Percentiles rank a stretch among this genome's conserved stretches.
Evolutionary conservation across 352 stramenopile genomes (phyloP).

Genomic region (Phytopythium vexans): DNA sequence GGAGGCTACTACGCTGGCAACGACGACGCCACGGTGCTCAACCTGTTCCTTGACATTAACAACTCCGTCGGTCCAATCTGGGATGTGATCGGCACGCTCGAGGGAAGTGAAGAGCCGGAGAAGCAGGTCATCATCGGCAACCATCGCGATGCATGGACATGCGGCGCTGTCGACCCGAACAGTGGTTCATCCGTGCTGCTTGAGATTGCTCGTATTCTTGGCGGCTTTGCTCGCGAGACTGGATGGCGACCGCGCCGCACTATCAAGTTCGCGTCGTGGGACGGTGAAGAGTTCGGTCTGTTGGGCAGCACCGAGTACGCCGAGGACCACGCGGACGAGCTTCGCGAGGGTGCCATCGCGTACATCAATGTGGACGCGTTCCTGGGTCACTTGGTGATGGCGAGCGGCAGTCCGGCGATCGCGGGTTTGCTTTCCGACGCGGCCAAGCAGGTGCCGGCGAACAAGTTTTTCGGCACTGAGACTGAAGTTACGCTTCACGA

Average conservation of each 20-base stretch:
- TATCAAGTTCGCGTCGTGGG: constrained; percentile 70
- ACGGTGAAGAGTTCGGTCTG: constrained; percentile 65
- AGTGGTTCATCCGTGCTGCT: constrained; percentile 54
- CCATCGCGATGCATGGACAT: constrained; percentile 80
- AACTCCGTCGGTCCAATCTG: constrained; percentile 61
- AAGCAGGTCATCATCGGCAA: constrained; percentile 60
- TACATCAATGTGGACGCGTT: constrained; percentile 75
- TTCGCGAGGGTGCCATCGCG: constrained; percentile 29
- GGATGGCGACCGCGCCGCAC: constrained; percentile 60
- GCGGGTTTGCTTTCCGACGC: constrained; percentile 29
- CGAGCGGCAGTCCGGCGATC: constrained; percentile 36
- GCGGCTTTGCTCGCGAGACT: constrained; percentile 29
- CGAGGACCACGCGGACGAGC: constrained; percentile 6
- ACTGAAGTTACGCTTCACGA: constrained; percentile 7
- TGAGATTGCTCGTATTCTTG: constrained; percentile 57
- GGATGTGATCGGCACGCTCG: constrained; percentile 43
- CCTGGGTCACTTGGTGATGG: constrained; percentile 32
- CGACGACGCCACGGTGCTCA: constrained; percentile 32
- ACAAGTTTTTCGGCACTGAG: constrained; percentile 9
- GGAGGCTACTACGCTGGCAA: constrained; percentile 59
- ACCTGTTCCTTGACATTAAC: constrained; percentile 54
- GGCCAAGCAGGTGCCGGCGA: constrained; percentile 27
- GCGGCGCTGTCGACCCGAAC: constrained; percentile 58
- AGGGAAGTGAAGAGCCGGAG: constrained; percentile 33
- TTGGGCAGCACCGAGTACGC: constrained; percentile 45